Evolutionary conservation across 352 stramenopile genomes (phyloP).

Genomic region (Phytophthora hybrid): DNA sequence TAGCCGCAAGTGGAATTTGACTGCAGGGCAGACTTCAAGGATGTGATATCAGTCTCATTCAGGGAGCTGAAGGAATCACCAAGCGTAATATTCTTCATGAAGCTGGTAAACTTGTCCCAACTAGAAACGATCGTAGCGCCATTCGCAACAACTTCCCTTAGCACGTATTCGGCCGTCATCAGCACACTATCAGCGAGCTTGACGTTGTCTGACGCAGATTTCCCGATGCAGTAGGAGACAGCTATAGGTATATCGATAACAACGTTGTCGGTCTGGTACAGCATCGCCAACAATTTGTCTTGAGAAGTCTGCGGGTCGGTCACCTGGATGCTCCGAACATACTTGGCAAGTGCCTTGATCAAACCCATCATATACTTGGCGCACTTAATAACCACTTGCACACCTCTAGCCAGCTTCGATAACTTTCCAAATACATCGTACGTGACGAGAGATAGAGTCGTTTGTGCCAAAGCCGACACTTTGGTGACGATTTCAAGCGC

Average conservation of each 20-base stretch:
- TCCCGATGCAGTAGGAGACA: conserved; percentile 42
- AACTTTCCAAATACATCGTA: conserved; percentile 26
- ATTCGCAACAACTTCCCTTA: conserved; percentile 41
- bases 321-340: conserved; percentile 28
- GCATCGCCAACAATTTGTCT: conserved; percentile 42
- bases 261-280: conserved; percentile 44
- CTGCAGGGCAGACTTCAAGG: conserved; percentile 14
- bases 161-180: conserved; percentile 33
- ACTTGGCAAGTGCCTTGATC: conserved; percentile 32
- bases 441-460: conserved; percentile 14
- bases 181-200: conserved; percentile 36
- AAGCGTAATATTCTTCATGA: conserved; percentile 33
- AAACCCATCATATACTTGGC: conserved; percentile 31
- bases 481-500: conserved; percentile 32
- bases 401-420: conserved; percentile 6
- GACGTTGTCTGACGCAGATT: conserved; percentile 20
- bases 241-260: conserved; percentile 48
- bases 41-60: conserved; percentile 18
- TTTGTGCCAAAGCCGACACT: conserved; percentile 14
- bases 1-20: conserved; percentile 27
- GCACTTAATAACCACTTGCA: conserved; percentile 35
- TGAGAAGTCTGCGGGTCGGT: conserved; percentile 30
- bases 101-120: conserved; percentile 21
- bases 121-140: conserved; percentile 37
- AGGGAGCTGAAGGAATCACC: conserved; percentile 19